These are phyloP conservation scores for Leccinum fibrillosum DNA, from an alignment of 768 basidiomycete species.

Conservation along the genomic window DNA sequence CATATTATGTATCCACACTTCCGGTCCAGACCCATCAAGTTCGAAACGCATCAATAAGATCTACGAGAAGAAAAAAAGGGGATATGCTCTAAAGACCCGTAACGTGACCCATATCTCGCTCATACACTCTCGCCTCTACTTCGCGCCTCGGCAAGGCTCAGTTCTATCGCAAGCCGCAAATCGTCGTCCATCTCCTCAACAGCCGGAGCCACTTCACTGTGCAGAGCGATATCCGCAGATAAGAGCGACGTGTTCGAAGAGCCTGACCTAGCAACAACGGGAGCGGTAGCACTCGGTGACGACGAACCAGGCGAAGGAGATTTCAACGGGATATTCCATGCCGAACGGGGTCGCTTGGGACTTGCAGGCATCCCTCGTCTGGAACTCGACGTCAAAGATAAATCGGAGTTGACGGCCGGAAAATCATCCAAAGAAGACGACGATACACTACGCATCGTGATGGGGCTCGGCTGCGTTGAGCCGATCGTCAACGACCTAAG, in stretches of 20 bases:
- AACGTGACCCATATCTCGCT: not conserved
- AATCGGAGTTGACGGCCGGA: conserved; percentile 32
- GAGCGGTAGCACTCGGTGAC: conserved; percentile 14
- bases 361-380: conserved; percentile 16
- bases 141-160: conserved; percentile 60
- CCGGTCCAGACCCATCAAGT: too few relatives aligned
- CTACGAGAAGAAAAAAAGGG: not conserved
- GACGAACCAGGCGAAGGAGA: conserved; percentile 15
- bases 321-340: conserved; percentile 40
- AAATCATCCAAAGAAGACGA: conserved; percentile 31
- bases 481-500: conserved; percentile 12
- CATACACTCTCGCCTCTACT: conserved; percentile 12
- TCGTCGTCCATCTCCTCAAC: conserved; percentile 58
- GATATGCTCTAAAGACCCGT: not conserved
- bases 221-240: conserved; percentile 11
- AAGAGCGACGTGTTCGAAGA: conserved; percentile 15
- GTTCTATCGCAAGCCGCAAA: conserved; percentile 58
- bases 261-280: conserved; percentile 4
- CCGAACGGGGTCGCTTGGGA: conserved; percentile 24
- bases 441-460: conserved; percentile 11
- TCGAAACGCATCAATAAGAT: not conserved
- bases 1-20: not conserved
- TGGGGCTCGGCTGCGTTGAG: conserved; percentile 6
- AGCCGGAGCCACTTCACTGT: not conserved
- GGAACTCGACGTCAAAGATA: conserved; percentile 23